A percentile compares a stretch with the other conserved stretches of the same genome.
phyloP scores from a whole-genome alignment of 371 early-diverging fungal genomes.

The Mucor velutinosus region DNA sequence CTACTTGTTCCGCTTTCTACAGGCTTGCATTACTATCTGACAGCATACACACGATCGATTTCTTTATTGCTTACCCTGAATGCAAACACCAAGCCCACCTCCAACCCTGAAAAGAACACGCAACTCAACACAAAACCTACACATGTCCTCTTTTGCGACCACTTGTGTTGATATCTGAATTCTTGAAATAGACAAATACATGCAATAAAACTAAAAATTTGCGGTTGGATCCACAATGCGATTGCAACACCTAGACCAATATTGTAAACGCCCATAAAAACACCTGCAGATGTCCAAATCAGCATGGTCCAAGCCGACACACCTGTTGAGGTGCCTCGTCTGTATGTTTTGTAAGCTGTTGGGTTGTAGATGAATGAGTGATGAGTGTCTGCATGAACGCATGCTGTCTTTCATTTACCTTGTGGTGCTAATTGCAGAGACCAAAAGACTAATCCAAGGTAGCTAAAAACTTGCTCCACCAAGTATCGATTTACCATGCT shows the following conservation, averaged over 20 bases:
- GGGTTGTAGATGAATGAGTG: not conserved
- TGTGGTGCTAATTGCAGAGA: conserved; percentile 63
- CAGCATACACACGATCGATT: not conserved
- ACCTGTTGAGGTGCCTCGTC: conserved; percentile 44
- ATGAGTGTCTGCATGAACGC: not conserved
- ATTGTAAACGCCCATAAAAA: conserved; percentile 51
- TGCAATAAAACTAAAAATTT: conserved; percentile 49
- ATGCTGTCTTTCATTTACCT: conserved; percentile 21
- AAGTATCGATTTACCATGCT: conserved; percentile 14
- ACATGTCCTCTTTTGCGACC: conserved; percentile 8
- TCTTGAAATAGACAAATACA: conserved; percentile 48
- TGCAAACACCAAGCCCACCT: conserved; percentile 29
- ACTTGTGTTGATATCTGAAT: conserved; percentile 40
- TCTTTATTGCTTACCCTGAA: conserved; percentile 14
- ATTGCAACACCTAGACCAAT: conserved; percentile 50
- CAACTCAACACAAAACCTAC: conserved; percentile 7
- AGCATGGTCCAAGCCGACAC: conserved; percentile 50
- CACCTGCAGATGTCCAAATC: conserved; percentile 48
- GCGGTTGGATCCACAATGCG: conserved; percentile 58
- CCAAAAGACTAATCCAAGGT: conserved; percentile 60
- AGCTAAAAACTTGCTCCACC: conserved; percentile 52
- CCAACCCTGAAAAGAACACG: conserved; percentile 23
- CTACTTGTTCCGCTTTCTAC: conserved; percentile 21
- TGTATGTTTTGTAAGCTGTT: conserved; percentile 38
- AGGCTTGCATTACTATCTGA: not conserved